These are phyloP conservation scores for Colletotrichum gloeosporioides DNA, from an alignment of 2,329 filamentous ascomycete species.

Conservation along the genomic window DNA sequence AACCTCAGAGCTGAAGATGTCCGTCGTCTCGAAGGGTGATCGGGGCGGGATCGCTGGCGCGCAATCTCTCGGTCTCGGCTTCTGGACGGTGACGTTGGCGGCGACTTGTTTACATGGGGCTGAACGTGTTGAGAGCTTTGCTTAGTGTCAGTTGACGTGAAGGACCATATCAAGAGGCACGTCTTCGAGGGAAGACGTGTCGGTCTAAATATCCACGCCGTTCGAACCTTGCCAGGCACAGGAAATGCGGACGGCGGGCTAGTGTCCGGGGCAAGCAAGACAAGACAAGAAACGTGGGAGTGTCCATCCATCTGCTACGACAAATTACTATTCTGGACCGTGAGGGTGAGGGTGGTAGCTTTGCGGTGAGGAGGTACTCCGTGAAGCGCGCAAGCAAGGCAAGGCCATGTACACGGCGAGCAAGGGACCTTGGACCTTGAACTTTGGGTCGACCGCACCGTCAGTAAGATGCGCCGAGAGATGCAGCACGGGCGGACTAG, in stretches of 20 bases:
- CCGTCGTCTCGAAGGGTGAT: not conserved
- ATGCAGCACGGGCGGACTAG: slow-evolving; percentile 21
- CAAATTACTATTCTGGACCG: not conserved
- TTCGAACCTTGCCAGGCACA: slow-evolving; percentile 5
- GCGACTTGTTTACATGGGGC: not conserved
- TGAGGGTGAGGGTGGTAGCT: not conserved
- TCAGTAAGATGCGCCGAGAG: slow-evolving; percentile 19
- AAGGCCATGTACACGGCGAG: slow-evolving; percentile 11
- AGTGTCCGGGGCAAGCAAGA: slow-evolving; percentile 4
- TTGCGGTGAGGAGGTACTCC: slow-evolving; percentile 17
- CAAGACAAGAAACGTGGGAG: slow-evolving; percentile 12
- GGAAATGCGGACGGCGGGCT: not conserved
- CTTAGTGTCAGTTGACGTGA: not conserved
- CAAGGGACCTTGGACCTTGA: slow-evolving; percentile 7
- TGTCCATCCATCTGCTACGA: slow-evolving; percentile 1
- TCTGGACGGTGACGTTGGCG: not conserved
- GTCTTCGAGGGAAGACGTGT: not conserved
- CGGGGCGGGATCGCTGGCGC: not conserved
- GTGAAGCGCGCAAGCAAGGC: slow-evolving; percentile 11
- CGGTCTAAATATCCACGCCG: slow-evolving; percentile 16
- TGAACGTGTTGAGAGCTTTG: not conserved
- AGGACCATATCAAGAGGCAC: not conserved
- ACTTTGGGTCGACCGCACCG: not conserved
- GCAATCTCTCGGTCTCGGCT: slow-evolving; percentile 4
- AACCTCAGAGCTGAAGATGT: not conserved